These are phyloP conservation scores for Emmonsia crescens DNA, from an alignment of 2,329 filamentous ascomycete genomes.

Conservation along the genomic window DNA sequence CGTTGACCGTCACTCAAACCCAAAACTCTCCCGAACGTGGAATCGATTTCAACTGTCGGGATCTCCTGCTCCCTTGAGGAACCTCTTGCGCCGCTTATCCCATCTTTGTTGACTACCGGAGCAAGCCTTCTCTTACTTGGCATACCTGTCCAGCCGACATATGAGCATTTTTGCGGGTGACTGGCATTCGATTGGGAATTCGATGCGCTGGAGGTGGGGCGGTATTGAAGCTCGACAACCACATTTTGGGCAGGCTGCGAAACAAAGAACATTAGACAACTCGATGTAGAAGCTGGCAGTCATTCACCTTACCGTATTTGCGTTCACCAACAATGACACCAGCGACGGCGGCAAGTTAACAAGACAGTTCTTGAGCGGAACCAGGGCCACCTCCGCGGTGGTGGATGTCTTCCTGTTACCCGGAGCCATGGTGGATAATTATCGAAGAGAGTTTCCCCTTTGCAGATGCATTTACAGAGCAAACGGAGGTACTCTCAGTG, in stretches of 20 bases:
- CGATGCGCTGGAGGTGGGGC: conserved; percentile 44
- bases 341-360: conserved; percentile 83
- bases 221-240: conserved; percentile 79
- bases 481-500: not conserved
- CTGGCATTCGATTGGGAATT: conserved; percentile 36
- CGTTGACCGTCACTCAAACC: conserved; percentile 74
- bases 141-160: conserved; percentile 95
- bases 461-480: conserved; percentile 1
- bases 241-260: conserved; percentile 83
- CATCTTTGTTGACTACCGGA: conserved; percentile 63
- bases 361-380: conserved; percentile 85
- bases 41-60: conserved; percentile 73
- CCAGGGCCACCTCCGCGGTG: conserved; percentile 71
- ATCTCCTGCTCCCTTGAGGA: conserved; percentile 63
- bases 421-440: conserved; percentile 28
- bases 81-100: conserved; percentile 50
- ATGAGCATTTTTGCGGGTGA: conserved; percentile 58
- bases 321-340: conserved; percentile 73
- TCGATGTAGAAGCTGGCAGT: not conserved
- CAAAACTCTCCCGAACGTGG: conserved; percentile 65
- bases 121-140: conserved; percentile 75
- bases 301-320: conserved; percentile 64
- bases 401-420: conserved; percentile 43
- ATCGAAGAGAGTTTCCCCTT: conserved; percentile 7
- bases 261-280: not conserved